Evolutionary conservation across 495 filamentous ascomycete species (phyloP).

Genomic region (Lepidopterella palustris): DNA sequence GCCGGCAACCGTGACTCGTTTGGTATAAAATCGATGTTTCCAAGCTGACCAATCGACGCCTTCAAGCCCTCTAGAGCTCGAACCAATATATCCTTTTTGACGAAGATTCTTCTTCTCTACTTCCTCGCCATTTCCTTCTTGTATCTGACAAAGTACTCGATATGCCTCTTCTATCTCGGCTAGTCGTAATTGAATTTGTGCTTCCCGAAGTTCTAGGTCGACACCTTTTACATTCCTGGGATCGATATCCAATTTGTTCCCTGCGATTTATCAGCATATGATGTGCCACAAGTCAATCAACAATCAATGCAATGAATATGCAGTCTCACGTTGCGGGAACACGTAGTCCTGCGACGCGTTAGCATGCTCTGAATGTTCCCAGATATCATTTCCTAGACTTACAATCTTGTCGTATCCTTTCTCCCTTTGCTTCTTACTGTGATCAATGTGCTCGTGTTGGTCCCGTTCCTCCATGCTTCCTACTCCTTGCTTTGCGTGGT

Average conservation of each 20-base stretch:
- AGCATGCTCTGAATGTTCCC: background rate
- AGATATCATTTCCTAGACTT: background rate
- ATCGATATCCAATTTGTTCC: conserved; percentile 39
- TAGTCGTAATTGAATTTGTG: conserved; percentile 40
- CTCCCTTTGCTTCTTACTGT: conserved; percentile 26
- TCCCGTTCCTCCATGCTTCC: conserved; percentile 30
- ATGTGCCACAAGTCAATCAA: background rate
- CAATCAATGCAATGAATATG: background rate
- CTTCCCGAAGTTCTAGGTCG: conserved; percentile 38
- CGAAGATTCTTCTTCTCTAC: conserved; percentile 44
- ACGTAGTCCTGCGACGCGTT: conserved; percentile 34
- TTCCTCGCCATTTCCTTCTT: conserved; percentile 30
- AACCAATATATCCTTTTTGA: conserved; percentile 45
- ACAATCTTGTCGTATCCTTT: conserved; percentile 33
- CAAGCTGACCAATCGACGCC: conserved; percentile 39
- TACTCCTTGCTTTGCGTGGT: conserved; percentile 31
- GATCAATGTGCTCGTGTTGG: conserved; percentile 29
- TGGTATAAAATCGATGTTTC: conserved; percentile 33
- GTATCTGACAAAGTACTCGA: conserved; percentile 32
- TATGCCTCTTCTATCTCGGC: conserved; percentile 43
- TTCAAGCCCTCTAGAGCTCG: conserved; percentile 45
- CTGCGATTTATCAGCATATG: background rate
- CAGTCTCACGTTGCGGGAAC: conserved; percentile 32
- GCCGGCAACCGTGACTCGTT: conserved; percentile 33
- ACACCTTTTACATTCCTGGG: conserved; percentile 38